Conservation (phyloP, 768 basidiomycete genomes). For the Mycena vitilis region DNA sequence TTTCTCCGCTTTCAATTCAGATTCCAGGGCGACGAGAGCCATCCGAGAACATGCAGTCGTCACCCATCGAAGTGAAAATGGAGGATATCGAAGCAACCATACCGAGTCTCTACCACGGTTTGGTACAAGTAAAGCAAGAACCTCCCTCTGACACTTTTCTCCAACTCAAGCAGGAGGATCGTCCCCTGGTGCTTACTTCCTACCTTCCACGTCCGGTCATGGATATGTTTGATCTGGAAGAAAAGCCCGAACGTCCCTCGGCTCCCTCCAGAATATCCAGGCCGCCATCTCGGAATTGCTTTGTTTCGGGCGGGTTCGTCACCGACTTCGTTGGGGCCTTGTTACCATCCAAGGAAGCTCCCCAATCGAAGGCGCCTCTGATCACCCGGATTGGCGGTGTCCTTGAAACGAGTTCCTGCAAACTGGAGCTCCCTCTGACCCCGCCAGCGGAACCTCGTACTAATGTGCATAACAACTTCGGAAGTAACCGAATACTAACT, state of each 20-base stretch:
- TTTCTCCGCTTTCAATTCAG: constrained; percentile 28
- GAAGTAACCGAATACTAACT: background rate
- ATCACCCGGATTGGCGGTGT: constrained; percentile 14
- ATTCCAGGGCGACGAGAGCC: constrained; percentile 3
- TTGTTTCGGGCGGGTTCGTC: constrained; percentile 63
- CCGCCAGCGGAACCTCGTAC: background rate
- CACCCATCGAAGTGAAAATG: constrained; percentile 36
- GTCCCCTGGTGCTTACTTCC: background rate
- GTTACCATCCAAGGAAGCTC: constrained; percentile 1
- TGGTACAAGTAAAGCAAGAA: background rate
- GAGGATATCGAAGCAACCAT: constrained; percentile 12
- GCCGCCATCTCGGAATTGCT: constrained; percentile 49
- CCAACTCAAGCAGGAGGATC: too few relatives aligned
- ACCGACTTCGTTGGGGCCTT: constrained; percentile 53
- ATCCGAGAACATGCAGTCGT: constrained; percentile 41
- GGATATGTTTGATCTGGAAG: constrained; percentile 14
- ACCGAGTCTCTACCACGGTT: constrained; percentile 5
- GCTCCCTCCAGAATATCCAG: background rate
- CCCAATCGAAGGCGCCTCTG: background rate
- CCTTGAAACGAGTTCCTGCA: constrained; percentile 10
- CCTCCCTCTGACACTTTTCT: too few relatives aligned
- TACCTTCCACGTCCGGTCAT: background rate
- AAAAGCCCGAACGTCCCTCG: background rate
- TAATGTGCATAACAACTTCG: too few relatives aligned
- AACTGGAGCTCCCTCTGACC: background rate